Evolutionary conservation across 1,139 yeast genomes (phyloP).

Genomic region (Candida buenavistaensis): DNA sequence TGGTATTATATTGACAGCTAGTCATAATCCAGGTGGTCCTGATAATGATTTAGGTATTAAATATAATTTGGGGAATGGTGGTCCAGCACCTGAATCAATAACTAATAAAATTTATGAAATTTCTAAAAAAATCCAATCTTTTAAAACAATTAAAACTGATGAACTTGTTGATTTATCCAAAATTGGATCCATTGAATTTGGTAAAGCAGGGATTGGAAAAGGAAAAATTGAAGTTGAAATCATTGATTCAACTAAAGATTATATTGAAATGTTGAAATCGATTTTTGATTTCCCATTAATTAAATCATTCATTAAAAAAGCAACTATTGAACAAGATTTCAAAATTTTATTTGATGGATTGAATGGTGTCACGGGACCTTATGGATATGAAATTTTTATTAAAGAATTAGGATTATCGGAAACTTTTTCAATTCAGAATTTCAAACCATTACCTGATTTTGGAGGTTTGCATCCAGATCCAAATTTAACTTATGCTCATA

Average conservation of each 20-base stretch:
- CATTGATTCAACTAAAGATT: constrained; percentile 78
- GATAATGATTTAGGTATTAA: constrained; percentile 90
- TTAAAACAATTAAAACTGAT: constrained; percentile 53
- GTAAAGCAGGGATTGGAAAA: constrained; percentile 66
- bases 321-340: constrained; percentile 52
- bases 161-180: constrained; percentile 60
- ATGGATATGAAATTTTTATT: constrained; percentile 80
- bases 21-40: constrained; percentile 99
- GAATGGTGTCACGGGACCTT: constrained; percentile 97
- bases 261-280: constrained; percentile 73
- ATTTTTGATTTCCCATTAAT: constrained; percentile 89
- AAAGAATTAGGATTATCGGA: constrained; percentile 80
- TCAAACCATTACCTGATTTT: constrained; percentile 78
- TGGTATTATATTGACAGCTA: constrained; percentile 93
- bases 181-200: constrained; percentile 56
- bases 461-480: constrained; percentile 99
- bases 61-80: constrained; percentile 93
- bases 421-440: constrained; percentile 76
- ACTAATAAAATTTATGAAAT: constrained; percentile 82
- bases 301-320: constrained; percentile 58
- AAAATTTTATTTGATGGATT: constrained; percentile 83
- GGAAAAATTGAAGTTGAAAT: constrained; percentile 69
- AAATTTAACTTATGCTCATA: constrained; percentile 88
- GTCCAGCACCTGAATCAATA: constrained; percentile 98
- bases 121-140: constrained; percentile 58